phyloP scores from a whole-genome alignment of 1,284 basidiomycete species.

The Leccinum glutinopallens region DNA sequence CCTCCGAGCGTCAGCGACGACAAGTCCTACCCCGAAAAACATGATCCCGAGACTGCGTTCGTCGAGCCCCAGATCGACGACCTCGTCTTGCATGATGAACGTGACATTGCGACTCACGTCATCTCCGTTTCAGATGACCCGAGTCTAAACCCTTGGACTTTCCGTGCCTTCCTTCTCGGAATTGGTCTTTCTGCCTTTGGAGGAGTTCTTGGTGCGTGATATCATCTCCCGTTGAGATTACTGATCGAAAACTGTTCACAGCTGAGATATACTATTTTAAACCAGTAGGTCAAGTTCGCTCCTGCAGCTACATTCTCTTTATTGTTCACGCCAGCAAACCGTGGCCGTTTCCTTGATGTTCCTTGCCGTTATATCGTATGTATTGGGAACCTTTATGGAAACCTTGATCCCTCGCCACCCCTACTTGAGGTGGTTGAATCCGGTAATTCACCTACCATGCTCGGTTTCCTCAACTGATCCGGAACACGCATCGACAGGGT shows the following conservation, averaged over 20 bases:
- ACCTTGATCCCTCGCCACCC: conserved; percentile 49
- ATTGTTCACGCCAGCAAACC: conserved; percentile 40
- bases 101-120: conserved; percentile 53
- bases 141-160: conserved; percentile 55
- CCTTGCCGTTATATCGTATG: conserved; percentile 49
- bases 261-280: conserved; percentile 66
- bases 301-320: neutral
- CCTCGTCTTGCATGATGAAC: conserved; percentile 42
- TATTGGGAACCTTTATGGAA: conserved; percentile 45
- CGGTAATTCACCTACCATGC: conserved; percentile 36
- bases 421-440: conserved; percentile 56
- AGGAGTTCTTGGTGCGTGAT: conserved; percentile 44
- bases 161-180: conserved; percentile 59
- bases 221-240: neutral
- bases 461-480: conserved; percentile 28
- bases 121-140: conserved; percentile 59
- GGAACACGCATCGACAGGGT: conserved; percentile 12
- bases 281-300: conserved; percentile 36
- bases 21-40: conserved; percentile 35
- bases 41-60: conserved; percentile 38
- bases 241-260: conserved; percentile 11
- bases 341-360: conserved; percentile 53
- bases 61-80: conserved; percentile 25
- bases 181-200: conserved; percentile 62
- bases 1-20: conserved; percentile 32